phyloP scores from a whole-genome alignment of 345 rosid species.

The Arabis hirsuta region DNA sequence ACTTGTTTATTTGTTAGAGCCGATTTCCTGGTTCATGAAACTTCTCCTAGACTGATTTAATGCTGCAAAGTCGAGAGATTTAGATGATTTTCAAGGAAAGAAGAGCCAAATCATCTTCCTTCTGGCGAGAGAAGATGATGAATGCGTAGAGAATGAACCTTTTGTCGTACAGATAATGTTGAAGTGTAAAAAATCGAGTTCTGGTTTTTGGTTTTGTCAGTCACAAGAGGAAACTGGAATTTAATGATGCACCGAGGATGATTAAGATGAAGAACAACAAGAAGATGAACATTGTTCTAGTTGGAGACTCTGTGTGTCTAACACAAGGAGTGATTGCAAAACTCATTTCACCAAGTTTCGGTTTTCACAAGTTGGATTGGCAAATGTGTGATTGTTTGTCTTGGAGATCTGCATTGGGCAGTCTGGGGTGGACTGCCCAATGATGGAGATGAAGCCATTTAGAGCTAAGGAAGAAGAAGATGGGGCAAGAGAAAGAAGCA shows the following conservation, averaged over 20 bases:
- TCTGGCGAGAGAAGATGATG: slow-evolving; percentile 55
- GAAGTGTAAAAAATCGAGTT: slow-evolving; percentile 48
- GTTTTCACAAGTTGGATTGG: too few species aligned
- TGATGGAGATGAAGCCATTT: too few species aligned
- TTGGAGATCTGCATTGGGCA: too few species aligned
- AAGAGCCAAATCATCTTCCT: slow-evolving; percentile 55
- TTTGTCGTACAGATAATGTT: slow-evolving; percentile 61
- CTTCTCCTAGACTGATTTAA: slow-evolving; percentile 57
- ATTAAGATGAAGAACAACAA: slow-evolving; percentile 49
- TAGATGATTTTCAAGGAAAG: slow-evolving; percentile 28
- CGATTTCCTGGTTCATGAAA: slow-evolving; percentile 51
- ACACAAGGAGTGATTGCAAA: too few species aligned
- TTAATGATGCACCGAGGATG: slow-evolving; percentile 36
- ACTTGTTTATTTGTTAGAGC: slow-evolving; percentile 57
- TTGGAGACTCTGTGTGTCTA: too few species aligned
- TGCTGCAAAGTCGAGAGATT: slow-evolving; percentile 45
- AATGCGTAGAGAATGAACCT: slow-evolving; percentile 35
- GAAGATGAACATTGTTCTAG: too few species aligned
- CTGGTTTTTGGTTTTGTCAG: slow-evolving; percentile 33
- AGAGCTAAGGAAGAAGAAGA: too few species aligned
- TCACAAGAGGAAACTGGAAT: slow-evolving; percentile 68
- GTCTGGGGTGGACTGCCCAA: too few species aligned
- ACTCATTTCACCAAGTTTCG: too few species aligned
- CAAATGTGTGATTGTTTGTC: too few species aligned
- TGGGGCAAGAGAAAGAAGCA: too few species aligned